These are phyloP conservation scores for Fusarium napiforme DNA, from an alignment of 2,329 filamentous ascomycete genomes.

Conservation along the genomic window DNA sequence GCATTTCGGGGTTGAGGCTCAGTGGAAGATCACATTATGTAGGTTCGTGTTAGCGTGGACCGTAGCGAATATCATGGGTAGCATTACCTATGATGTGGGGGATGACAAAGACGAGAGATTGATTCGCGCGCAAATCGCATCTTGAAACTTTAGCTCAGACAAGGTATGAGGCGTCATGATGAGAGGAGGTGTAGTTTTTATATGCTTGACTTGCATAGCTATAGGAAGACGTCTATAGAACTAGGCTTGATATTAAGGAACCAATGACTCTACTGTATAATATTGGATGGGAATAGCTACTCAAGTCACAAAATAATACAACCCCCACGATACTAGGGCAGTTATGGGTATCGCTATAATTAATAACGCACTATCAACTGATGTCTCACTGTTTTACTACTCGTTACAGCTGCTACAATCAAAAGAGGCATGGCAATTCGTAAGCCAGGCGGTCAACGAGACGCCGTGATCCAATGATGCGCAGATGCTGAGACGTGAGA, in stretches of 20 bases:
- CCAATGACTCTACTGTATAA: neutral
- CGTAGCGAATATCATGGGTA: neutral
- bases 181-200: neutral
- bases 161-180: constrained; percentile 7
- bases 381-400: constrained; percentile 13
- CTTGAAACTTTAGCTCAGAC: neutral
- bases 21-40: neutral
- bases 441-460: constrained; percentile 32
- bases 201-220: neutral
- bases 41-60: neutral
- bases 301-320: neutral
- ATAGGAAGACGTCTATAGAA: neutral
- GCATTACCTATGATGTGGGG: neutral
- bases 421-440: constrained; percentile 18
- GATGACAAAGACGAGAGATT: constrained; percentile 37
- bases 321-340: neutral
- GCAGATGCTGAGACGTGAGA: constrained; percentile 35
- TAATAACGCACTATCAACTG: constrained; percentile 1
- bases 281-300: neutral
- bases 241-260: neutral
- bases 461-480: constrained; percentile 34
- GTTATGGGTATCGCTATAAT: constrained; percentile 2
- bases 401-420: neutral
- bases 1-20: neutral
- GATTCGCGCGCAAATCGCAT: constrained; percentile 32